These are phyloP conservation scores for Hansenula sp. DNA, from an alignment of 1,139 yeast genomes.

Conservation along the genomic window DNA sequence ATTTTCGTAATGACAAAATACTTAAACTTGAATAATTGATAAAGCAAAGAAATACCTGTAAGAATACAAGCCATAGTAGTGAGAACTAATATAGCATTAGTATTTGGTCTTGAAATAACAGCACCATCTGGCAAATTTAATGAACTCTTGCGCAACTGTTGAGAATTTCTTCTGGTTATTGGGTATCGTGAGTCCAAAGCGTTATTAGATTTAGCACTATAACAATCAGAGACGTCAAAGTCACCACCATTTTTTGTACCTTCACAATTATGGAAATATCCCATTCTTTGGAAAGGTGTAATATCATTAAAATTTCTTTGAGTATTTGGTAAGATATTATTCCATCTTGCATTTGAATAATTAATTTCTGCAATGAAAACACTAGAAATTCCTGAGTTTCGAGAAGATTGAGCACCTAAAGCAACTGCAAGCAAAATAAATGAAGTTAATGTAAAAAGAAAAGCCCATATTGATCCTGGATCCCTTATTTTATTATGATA, in stretches of 20 bases:
- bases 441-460: background rate
- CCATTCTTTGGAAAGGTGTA: background rate
- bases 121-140: background rate
- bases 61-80: background rate
- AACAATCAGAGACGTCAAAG: background rate
- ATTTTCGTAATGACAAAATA: background rate
- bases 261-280: background rate
- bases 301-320: background rate
- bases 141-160: background rate
- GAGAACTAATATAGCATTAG: background rate
- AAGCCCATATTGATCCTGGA: conserved; percentile 1
- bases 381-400: background rate
- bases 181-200: too few species aligned
- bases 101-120: background rate
- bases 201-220: too few species aligned
- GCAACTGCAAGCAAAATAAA: background rate
- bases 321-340: background rate
- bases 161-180: too few species aligned
- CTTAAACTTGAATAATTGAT: background rate
- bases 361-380: background rate
- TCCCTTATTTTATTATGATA: too few species aligned
- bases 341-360: background rate
- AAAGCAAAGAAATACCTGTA: background rate
- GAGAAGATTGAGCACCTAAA: background rate
- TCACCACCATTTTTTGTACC: background rate